Percentiles rank a stretch among this genome's conserved stretches.
Evolutionary conservation across 371 early-diverging fungal species (phyloP).

Genomic region (Nosema bombycis): DNA sequence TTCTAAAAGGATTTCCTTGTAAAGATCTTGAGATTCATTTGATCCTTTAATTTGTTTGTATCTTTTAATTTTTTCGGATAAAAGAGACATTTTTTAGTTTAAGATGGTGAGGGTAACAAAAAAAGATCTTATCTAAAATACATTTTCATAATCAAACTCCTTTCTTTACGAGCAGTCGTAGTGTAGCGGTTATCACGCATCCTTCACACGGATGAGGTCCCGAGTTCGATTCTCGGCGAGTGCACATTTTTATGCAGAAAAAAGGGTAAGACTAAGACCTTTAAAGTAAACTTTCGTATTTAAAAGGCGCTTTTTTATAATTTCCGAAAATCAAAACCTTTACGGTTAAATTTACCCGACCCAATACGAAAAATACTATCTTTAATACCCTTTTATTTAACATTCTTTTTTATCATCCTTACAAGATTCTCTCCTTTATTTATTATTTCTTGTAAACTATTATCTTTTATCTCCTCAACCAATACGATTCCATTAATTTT

Average conservation of each 20-base stretch:
- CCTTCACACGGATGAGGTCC: slow-evolving; percentile 66
- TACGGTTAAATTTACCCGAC: not conserved
- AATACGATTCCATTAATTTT: slow-evolving; percentile 90
- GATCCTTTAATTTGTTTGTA: no score
- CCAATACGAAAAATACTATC: no score
- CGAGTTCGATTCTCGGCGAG: slow-evolving; percentile 65
- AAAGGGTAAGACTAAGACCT: no score
- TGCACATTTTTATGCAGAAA: slow-evolving; percentile 61
- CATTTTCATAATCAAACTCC: no score
- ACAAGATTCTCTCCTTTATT: slow-evolving; percentile 33
- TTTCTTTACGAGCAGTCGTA: slow-evolving; percentile 57
- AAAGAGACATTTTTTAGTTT: no score
- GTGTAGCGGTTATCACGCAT: slow-evolving; percentile 66
- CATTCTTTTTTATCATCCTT: slow-evolving; percentile 33
- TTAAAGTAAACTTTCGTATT: not conserved
- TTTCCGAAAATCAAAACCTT: not conserved
- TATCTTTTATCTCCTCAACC: slow-evolving; percentile 84
- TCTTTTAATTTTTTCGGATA: no score
- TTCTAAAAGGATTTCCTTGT: no score
- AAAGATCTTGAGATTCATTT: no score
- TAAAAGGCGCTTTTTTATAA: not conserved
- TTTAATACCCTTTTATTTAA: slow-evolving; percentile 19
- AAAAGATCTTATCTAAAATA: no score
- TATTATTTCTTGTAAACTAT: slow-evolving; percentile 72
- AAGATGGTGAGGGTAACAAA: no score